phyloP scores from a whole-genome alignment of 2,329 filamentous ascomycete genomes.

The Aspergillus neoniger region DNA sequence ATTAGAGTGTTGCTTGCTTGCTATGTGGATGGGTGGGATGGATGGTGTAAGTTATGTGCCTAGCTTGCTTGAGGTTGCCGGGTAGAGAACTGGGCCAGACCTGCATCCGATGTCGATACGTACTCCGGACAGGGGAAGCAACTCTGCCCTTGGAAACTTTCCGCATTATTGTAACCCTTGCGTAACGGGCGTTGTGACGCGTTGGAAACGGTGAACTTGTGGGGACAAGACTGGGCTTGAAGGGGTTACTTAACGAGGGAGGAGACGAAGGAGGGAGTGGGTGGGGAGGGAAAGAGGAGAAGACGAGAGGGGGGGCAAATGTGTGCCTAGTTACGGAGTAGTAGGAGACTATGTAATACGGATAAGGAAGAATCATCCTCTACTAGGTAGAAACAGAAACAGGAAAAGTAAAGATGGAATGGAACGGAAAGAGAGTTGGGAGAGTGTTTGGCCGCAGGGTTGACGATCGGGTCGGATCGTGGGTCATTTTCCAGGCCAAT shows the following conservation, averaged over 20 bases:
- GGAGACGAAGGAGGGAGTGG: background rate
- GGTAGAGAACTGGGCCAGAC: background rate
- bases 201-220: slow-evolving; percentile 30
- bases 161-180: slow-evolving; percentile 24
- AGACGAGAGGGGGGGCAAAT: background rate
- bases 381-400: background rate
- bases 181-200: slow-evolving; percentile 27
- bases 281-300: background rate
- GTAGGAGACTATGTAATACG: background rate
- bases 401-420: background rate
- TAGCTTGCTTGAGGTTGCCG: background rate
- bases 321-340: background rate
- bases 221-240: slow-evolving; percentile 18
- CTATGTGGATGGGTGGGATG: background rate
- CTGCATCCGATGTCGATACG: background rate
- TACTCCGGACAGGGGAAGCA: background rate
- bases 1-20: background rate
- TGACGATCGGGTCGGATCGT: slow-evolving; percentile 22
- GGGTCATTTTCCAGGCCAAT: slow-evolving; percentile 8
- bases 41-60: background rate
- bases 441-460: slow-evolving; percentile 13
- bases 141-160: slow-evolving; percentile 1
- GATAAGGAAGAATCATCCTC: slow-evolving; percentile 3
- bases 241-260: slow-evolving; percentile 2
- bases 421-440: background rate